These are phyloP conservation scores for Auricularia sp. DNA, from an alignment of 768 basidiomycete species.

Conservation along the genomic window DNA sequence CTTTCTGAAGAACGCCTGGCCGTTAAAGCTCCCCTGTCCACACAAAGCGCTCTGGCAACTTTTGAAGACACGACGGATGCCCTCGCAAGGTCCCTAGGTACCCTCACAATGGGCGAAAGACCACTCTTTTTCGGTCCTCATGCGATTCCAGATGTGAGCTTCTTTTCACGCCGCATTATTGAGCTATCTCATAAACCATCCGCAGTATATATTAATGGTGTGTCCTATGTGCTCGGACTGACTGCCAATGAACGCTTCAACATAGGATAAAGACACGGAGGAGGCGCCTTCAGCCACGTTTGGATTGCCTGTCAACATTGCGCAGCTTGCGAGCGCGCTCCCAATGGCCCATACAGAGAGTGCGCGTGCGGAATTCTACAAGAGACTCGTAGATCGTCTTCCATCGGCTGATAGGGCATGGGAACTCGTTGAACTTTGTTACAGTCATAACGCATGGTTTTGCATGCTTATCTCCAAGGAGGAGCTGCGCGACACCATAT, in stretches of 20 bases:
- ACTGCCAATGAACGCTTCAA: not conserved
- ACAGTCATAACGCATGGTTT: conserved; percentile 53
- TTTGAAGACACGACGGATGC: not conserved
- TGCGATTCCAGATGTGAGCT: conserved; percentile 39
- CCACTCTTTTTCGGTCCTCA: conserved; percentile 41
- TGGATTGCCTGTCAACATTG: not conserved
- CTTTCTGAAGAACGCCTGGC: conserved; percentile 7
- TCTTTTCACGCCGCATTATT: not conserved
- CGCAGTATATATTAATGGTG: conserved; percentile 8
- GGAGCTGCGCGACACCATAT: conserved; percentile 58
- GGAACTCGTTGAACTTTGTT: conserved; percentile 57
- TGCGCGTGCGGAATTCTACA: not conserved
- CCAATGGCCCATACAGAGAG: not conserved
- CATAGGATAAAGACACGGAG: not conserved
- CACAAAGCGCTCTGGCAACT: not conserved
- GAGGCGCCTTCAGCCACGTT: not conserved
- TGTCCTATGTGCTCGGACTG: not conserved
- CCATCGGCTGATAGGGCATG: not conserved
- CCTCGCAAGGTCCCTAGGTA: conserved; percentile 26
- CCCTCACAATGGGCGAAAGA: conserved; percentile 37
- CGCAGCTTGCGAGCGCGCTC: not conserved
- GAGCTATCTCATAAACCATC: not conserved
- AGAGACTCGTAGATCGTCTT: not conserved
- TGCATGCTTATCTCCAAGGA: conserved; percentile 56
- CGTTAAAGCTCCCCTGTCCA: not conserved